A percentile compares a stretch with the other conserved stretches of the same genome.
Conservation (phyloP, 805 yeast genomes). For the Metschnikowia baotianmanensis region DNA sequence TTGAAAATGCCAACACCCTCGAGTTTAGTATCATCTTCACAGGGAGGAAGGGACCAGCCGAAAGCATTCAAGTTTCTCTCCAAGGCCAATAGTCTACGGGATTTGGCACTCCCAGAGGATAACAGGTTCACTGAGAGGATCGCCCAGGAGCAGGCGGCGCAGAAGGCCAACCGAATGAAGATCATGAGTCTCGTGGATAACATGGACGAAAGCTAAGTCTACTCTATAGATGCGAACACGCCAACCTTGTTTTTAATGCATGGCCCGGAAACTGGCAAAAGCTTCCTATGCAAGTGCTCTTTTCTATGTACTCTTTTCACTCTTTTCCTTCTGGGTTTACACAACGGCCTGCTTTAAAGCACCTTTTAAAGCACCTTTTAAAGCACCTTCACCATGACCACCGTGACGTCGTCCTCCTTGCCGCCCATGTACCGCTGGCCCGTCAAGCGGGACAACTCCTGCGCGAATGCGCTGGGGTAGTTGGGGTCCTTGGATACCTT, state of each 20-base stretch:
- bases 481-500: constrained; percentile 67
- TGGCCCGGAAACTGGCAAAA: too few relatives aligned
- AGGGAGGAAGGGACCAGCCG: constrained; percentile 24
- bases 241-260: too few relatives aligned
- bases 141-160: constrained; percentile 47
- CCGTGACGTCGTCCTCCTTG: constrained; percentile 92
- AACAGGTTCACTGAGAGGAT: constrained; percentile 54
- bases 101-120: constrained; percentile 51
- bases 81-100: constrained; percentile 50
- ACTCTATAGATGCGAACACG: constrained; percentile 1
- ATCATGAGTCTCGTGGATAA: constrained; percentile 55
- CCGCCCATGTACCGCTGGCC: constrained; percentile 82
- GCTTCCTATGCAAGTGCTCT: too few relatives aligned
- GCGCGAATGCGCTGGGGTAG: constrained; percentile 84
- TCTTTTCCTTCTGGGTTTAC: neutral
- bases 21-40: constrained; percentile 6
- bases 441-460: constrained; percentile 62
- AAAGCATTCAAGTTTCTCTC: constrained; percentile 51
- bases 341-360: neutral
- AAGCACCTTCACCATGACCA: constrained; percentile 64
- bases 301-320: neutral
- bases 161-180: constrained; percentile 52
- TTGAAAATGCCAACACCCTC: constrained; percentile 28
- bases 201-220: constrained; percentile 21
- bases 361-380: too few relatives aligned